Conservation (phyloP, 345 rosid species). For the Acer campestre region DNA sequence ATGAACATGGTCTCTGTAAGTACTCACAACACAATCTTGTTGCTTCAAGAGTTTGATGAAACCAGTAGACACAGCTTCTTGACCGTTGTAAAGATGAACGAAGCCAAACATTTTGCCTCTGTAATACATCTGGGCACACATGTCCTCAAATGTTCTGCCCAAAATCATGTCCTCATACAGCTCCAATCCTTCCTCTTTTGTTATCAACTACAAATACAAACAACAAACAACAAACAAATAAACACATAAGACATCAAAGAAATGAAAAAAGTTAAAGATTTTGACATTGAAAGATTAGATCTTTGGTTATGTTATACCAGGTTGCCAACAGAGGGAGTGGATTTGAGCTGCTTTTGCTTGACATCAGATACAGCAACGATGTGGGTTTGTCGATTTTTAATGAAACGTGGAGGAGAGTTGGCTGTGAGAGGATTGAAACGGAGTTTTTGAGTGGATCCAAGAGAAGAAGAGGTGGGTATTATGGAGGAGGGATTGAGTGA, state of each 20-base stretch:
- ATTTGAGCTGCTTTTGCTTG: conserved; percentile 8
- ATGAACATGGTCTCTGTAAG: conserved; percentile 60
- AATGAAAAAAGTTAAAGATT: background rate
- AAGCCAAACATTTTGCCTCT: conserved; percentile 69
- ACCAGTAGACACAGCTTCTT: conserved; percentile 64
- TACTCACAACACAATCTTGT: conserved; percentile 50
- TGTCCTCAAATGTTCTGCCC: conserved; percentile 63
- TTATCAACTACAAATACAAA: conserved; percentile 39
- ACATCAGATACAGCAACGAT: conserved; percentile 17
- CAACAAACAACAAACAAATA: background rate
- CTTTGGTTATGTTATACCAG: conserved; percentile 2
- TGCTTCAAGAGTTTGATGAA: conserved; percentile 53
- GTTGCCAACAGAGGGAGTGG: background rate
- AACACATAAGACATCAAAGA: background rate
- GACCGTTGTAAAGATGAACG: conserved; percentile 66
- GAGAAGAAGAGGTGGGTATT: conserved; percentile 1
- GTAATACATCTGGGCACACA: conserved; percentile 71
- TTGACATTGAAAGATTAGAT: background rate
- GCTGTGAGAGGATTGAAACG: background rate
- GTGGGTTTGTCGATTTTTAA: background rate
- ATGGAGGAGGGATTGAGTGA: background rate
- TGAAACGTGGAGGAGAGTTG: background rate
- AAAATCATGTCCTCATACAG: conserved; percentile 58
- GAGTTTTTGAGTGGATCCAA: conserved; percentile 11
- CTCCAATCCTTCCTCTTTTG: conserved; percentile 56